Percentiles rank a stretch among this genome's conserved stretches.
Evolutionary conservation across 768 basidiomycete genomes (phyloP).

Genomic region (Plicaturopsis crispa): DNA sequence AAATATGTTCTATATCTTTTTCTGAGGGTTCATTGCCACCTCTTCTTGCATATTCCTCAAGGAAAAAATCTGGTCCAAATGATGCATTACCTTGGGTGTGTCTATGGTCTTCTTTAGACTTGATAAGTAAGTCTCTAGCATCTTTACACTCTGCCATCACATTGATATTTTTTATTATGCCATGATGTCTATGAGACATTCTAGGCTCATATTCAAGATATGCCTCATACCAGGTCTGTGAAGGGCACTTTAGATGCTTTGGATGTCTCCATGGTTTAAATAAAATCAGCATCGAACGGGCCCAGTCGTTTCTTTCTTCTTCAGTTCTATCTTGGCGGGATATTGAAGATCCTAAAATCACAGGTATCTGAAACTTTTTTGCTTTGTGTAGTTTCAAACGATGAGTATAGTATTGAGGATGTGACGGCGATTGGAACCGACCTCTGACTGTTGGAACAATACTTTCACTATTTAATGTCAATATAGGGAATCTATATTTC

Average conservation of each 20-base stretch:
- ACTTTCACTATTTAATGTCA: background rate
- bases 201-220: conserved; percentile 1
- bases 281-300: background rate
- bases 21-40: too few species aligned
- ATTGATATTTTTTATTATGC: conserved; percentile 5
- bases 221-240: background rate
- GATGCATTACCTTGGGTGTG: too few species aligned
- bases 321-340: background rate
- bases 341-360: background rate
- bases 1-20: too few species aligned
- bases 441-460: background rate
- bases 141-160: conserved; percentile 8
- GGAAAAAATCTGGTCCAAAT: too few species aligned
- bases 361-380: background rate
- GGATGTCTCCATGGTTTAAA: background rate
- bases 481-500: background rate
- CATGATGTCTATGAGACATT: conserved; percentile 3
- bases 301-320: background rate
- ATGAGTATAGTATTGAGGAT: background rate
- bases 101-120: background rate
- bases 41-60: too few species aligned
- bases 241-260: background rate
- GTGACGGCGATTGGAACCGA: too few species aligned
- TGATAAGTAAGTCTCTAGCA: conserved; percentile 7
- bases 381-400: background rate